Percentiles rank a stretch among this genome's conserved stretches.
Conservation (phyloP, 148 eudicot genomes). For the Vaccinium vitisidaea region DNA sequence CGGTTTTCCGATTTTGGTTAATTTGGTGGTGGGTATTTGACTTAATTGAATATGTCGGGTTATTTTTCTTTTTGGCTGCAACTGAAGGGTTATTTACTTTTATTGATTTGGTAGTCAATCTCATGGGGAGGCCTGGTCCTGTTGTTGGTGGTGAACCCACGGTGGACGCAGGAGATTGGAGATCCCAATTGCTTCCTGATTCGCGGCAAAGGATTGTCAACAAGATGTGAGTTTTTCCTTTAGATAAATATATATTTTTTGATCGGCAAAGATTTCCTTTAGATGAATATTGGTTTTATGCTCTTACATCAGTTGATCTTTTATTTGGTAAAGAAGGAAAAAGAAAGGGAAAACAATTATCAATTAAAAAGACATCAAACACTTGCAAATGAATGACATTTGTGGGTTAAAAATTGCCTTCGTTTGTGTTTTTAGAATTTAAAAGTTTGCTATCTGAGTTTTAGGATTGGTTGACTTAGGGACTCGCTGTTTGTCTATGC, state of each 20-base stretch:
- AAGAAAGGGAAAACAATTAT: not conserved
- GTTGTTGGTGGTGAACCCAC: slow-evolving; percentile 26
- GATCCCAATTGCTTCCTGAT: slow-evolving; percentile 41
- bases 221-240: slow-evolving; percentile 44
- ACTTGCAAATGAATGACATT: not conserved
- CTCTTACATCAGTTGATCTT: not conserved
- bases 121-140: slow-evolving; percentile 40
- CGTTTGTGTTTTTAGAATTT: not conserved
- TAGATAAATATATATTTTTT: too few species aligned
- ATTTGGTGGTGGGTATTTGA: not conserved
- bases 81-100: not conserved
- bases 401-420: not conserved
- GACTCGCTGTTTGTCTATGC: not conserved
- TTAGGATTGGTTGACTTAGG: not conserved
- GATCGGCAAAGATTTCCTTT: not conserved
- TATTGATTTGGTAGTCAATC: not conserved
- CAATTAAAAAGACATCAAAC: not conserved
- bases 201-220: slow-evolving; percentile 50
- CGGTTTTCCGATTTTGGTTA: not conserved
- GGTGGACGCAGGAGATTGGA: slow-evolving; percentile 58
- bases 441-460: not conserved
- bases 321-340: not conserved
- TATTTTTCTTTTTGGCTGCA: not conserved
- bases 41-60: not conserved
- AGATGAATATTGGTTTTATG: not conserved